phyloP scores from a whole-genome alignment of 495 filamentous ascomycete species.

The Podospora didyma region DNA sequence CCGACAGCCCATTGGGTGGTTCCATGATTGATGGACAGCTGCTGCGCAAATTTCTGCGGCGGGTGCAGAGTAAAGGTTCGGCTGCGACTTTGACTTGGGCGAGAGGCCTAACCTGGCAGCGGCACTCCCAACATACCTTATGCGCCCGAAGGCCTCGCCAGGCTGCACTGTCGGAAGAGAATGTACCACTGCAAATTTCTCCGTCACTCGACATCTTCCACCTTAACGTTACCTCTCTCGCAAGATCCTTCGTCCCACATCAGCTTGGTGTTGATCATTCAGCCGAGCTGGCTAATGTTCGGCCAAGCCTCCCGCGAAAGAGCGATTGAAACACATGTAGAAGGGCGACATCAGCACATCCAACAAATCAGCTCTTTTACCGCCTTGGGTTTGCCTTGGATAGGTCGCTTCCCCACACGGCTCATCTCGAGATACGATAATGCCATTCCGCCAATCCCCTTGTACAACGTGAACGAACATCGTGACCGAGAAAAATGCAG shows the following conservation, averaged over 20 bases:
- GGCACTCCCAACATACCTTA: no score
- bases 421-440: not conserved
- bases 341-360: not conserved
- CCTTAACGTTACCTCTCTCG: slow-evolving; percentile 13
- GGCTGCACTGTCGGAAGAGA: no score
- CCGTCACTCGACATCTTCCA: not conserved
- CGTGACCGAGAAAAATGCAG: no score
- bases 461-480: not conserved
- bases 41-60: no score
- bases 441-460: not conserved
- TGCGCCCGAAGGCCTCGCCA: no score
- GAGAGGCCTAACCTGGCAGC: no score
- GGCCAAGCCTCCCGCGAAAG: not conserved
- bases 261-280: slow-evolving; percentile 16
- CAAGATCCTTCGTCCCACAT: not conserved
- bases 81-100: no score
- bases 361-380: not conserved
- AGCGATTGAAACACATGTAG: not conserved
- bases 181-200: not conserved
- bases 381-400: not conserved
- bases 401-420: not conserved
- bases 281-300: slow-evolving; percentile 30
- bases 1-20: no score
- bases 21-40: no score
- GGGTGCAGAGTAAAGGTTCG: no score